These are phyloP conservation scores for Metschnikowia hibisci DNA, from an alignment of 805 yeast species.

Conservation along the genomic window DNA sequence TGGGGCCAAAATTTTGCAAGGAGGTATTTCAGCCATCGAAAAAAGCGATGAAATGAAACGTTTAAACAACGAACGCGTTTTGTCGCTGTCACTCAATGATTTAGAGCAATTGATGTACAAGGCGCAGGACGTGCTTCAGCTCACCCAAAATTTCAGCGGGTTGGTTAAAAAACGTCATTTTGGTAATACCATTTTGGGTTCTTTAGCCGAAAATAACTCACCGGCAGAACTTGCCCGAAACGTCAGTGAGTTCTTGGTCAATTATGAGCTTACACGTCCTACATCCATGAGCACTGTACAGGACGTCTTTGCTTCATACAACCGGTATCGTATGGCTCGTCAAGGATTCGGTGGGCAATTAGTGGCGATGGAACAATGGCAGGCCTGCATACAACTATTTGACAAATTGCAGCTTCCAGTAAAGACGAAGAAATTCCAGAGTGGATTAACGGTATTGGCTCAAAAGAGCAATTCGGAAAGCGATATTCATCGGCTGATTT, in stretches of 20 bases:
- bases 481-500: slow-evolving; percentile 22
- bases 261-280: slow-evolving; percentile 24
- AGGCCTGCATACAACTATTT: slow-evolving; percentile 56
- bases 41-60: slow-evolving; percentile 51
- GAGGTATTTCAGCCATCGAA: slow-evolving; percentile 74
- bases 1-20: slow-evolving; percentile 16
- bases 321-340: slow-evolving; percentile 30
- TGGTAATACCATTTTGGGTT: slow-evolving; percentile 15
- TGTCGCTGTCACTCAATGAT: slow-evolving; percentile 71
- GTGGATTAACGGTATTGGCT: slow-evolving; percentile 34
- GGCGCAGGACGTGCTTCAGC: slow-evolving; percentile 64
- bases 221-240: slow-evolving; percentile 71
- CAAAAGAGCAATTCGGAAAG: slow-evolving; percentile 24
- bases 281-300: slow-evolving; percentile 40
- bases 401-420: slow-evolving; percentile 58
- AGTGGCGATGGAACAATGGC: slow-evolving; percentile 66
- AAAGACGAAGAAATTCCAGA: slow-evolving; percentile 30
- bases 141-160: slow-evolving; percentile 25
- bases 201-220: slow-evolving; percentile 33
- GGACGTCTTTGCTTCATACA: slow-evolving; percentile 41
- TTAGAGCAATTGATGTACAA: slow-evolving; percentile 71
- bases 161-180: slow-evolving; percentile 8
- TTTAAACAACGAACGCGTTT: slow-evolving; percentile 53
- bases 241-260: slow-evolving; percentile 62
- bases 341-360: slow-evolving; percentile 56